These are phyloP conservation scores for Syncephalastrum racemosum DNA, from an alignment of 371 early-diverging fungal genomes.

Conservation along the genomic window DNA sequence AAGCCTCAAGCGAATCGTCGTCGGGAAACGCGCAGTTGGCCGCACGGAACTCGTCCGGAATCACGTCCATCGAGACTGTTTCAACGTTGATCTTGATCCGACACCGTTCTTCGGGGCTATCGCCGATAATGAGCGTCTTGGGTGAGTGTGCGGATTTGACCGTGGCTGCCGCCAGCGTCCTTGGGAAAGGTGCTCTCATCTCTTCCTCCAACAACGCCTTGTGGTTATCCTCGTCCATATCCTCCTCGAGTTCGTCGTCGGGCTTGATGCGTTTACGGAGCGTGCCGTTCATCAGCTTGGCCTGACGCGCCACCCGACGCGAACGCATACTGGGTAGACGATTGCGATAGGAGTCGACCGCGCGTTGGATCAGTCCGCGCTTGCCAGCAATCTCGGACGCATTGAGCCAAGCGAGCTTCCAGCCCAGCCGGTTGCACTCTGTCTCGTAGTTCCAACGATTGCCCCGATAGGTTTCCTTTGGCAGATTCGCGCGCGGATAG, in stretches of 20 bases:
- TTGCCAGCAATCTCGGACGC: slow-evolving; percentile 80
- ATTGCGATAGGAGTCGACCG: slow-evolving; percentile 93
- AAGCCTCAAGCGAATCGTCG: slow-evolving; percentile 33
- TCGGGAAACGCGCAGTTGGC: slow-evolving; percentile 44
- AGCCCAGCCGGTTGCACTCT: slow-evolving; percentile 88
- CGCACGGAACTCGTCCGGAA: slow-evolving; percentile 35
- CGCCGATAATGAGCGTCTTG: slow-evolving; percentile 43
- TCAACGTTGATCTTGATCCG: slow-evolving; percentile 47
- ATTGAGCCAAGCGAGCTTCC: slow-evolving; percentile 92
- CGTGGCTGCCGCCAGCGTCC: slow-evolving; percentile 24
- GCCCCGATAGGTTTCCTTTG: slow-evolving; percentile 74
- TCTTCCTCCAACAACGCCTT: slow-evolving; percentile 4
- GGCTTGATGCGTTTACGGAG: slow-evolving; percentile 37
- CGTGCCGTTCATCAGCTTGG: slow-evolving; percentile 63
- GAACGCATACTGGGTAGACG: slow-evolving; percentile 80
- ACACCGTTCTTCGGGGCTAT: slow-evolving; percentile 26
- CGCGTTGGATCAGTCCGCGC: slow-evolving; percentile 92
- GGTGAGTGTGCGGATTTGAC: slow-evolving; percentile 39
- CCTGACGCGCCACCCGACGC: slow-evolving; percentile 82
- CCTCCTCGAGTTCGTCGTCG: slow-evolving; percentile 15
- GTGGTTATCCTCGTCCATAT: slow-evolving; percentile 25
- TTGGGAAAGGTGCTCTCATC: slow-evolving; percentile 12
- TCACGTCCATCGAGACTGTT: slow-evolving; percentile 34
- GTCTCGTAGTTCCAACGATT: slow-evolving; percentile 96
- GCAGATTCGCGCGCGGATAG: slow-evolving; percentile 72